Base-by-base conservation (phyloP, 2,329 filamentous ascomycete genomes). In the Stachybotrys echinatus region DNA sequence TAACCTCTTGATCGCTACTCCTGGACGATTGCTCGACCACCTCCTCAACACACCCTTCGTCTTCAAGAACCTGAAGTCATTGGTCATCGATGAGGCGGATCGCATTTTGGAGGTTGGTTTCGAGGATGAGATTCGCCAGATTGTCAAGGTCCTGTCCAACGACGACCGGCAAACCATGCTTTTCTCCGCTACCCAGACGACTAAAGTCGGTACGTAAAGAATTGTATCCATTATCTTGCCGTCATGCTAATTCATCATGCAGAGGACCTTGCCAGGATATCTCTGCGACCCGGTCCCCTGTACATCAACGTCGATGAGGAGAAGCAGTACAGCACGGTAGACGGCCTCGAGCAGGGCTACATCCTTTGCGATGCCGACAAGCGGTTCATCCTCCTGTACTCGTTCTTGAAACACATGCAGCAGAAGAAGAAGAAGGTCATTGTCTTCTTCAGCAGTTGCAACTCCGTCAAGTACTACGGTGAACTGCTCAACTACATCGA, bases 121-220 rank as follows among this genome's bases (percentile, higher is more conserved):
- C 77, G 94, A 99, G 70, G 94, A 97, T 64, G 94, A 99, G 73
- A 96, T 99, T 88, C 81, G 89, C 56, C 87, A 95, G 67, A 96
- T 99, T 59, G 86, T 97, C 69, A 95, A 95, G 77, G 94, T 97
- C 49, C 74, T 97, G 18, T 89, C 92, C 44, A 87, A 87, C 58
- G 85, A 95, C 51, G 84, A 92, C 57, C 79, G 94, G 52, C 92
- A 97, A 71, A 96, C 92, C 0, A 94, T 95, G 86, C 81, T 99
- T n/a, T 99, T 99, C 77, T 96, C 91, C 14, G 94, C 94, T 14
- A 99, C 94, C 5, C 94, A 97, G 70, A 99, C 94, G 3, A 97
- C 92, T 50, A 97, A 99, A 73, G 94, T 99, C 58, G 62, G 61
- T 63, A 56, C 23, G 61, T 62, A 48, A 42, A 23, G 12, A 21